Percentiles rank a stretch among this genome's conserved stretches.
Evolutionary conservation across 2,329 filamentous ascomycete genomes (phyloP).

Genomic region (Botrytis porri): DNA sequence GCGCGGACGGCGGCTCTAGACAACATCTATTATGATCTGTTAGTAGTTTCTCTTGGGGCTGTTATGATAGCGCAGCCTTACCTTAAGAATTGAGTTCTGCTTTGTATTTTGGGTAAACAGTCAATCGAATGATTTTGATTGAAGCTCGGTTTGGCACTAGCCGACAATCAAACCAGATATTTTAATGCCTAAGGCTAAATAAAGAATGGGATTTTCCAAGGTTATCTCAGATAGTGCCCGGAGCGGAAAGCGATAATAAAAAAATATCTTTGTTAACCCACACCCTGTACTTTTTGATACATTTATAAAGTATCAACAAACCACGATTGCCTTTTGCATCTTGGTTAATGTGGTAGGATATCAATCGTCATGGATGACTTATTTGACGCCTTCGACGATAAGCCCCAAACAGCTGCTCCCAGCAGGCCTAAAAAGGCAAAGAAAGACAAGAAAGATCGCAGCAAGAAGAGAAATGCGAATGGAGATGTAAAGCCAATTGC

Average conservation of each 20-base stretch:
- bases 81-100: slow-evolving; percentile 24
- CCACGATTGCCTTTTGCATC: background rate
- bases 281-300: slow-evolving; percentile 13
- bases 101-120: slow-evolving; percentile 17
- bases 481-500: slow-evolving; percentile 66
- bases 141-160: slow-evolving; percentile 22
- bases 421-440: slow-evolving; percentile 39
- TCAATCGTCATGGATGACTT: slow-evolving; percentile 67
- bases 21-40: slow-evolving; percentile 64
- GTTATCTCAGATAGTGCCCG: slow-evolving; percentile 6
- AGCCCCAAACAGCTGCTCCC: slow-evolving; percentile 47
- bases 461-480: slow-evolving; percentile 84
- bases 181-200: slow-evolving; percentile 8
- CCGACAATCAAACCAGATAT: background rate
- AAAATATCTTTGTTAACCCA: slow-evolving; percentile 16
- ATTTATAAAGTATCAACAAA: slow-evolving; percentile 1
- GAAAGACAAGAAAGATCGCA: slow-evolving; percentile 56
- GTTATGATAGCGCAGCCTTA: background rate
- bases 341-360: background rate
- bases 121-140: slow-evolving; percentile 28
- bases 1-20: slow-evolving; percentile 65
- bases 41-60: slow-evolving; percentile 17
- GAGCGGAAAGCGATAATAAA: slow-evolving; percentile 7
- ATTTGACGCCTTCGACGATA: slow-evolving; percentile 78
- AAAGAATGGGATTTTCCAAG: slow-evolving; percentile 1